Evolutionary conservation across 768 basidiomycete species (phyloP), one percentile per base, ranked within the genome.

Genomic region (Sporobolomyces phaffii): DNA sequence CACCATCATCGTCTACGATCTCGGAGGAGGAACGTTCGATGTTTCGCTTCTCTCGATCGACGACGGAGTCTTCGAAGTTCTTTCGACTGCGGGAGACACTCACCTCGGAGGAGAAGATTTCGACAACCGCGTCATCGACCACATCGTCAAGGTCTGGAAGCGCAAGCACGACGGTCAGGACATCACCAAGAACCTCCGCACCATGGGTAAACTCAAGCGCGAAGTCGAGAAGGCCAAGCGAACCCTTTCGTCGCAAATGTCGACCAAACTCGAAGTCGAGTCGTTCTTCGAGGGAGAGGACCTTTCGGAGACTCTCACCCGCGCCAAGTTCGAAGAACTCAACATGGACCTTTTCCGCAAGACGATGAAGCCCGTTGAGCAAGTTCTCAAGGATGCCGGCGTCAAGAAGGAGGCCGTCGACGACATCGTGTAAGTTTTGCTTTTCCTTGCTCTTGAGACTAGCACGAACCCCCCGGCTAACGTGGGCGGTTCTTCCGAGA

Each of bases 281-380:
- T 85, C 85, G 33, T 97, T 98, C 80, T 92, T 93, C 79, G 85
- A 86, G 74, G 94, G 94, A 71, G 93, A 94, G 74, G 94, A 99
- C 82, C 91, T 97, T 76, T 89, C 91, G 38, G 94, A 97, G 83
- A 90, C 90, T 9, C 85, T 98, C 36, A 98, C 94, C 59, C 86
- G 94, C 60, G 94, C 94, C 81, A 98, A 96, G 81, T 98, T 99
- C 77, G 94, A 98, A 79, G 93, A 98, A 79, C 83, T 97, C 72
- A 96, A 94, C 85, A 88, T 96, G 82, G 94, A 99, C 76, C 85
- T 98, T 58, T 99, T 99, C 89, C 84, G 94, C 76, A 94, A 94
- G 85, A 99, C 94, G 38, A 91, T 98, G 90, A 93, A 93, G 83
- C 94, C 94, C 70, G 94, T 98, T 68, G 93, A 97, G 79, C 94